Percentiles rank a stretch among this genome's conserved stretches.
phyloP scores from a whole-genome alignment of 495 filamentous ascomycete species.

The Chlorociboria aeruginascens region DNA sequence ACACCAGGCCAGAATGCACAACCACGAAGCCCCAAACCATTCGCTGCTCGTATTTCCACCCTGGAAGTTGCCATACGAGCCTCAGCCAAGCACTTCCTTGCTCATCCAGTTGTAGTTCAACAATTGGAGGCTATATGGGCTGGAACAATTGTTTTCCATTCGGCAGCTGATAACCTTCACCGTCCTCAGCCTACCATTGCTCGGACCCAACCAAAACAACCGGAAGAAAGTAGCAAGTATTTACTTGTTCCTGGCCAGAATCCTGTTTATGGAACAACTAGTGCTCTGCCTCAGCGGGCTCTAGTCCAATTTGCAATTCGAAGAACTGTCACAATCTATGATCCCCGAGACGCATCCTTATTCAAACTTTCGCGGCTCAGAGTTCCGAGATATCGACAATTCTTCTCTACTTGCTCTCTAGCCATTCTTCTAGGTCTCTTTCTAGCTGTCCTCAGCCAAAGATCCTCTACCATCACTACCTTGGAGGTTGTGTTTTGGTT shows the following conservation, averaged over 20 bases:
- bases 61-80: slow-evolving; percentile 86
- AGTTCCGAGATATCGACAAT: slow-evolving; percentile 80
- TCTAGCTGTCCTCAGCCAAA: slow-evolving; percentile 56
- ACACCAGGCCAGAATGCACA: slow-evolving; percentile 17
- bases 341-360: slow-evolving; percentile 75
- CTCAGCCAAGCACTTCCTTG: slow-evolving; percentile 76
- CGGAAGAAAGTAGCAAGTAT: slow-evolving; percentile 13
- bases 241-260: slow-evolving; percentile 4
- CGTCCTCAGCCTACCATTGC: slow-evolving; percentile 26
- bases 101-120: slow-evolving; percentile 81
- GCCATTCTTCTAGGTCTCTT: slow-evolving; percentile 74
- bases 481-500: slow-evolving; percentile 89
- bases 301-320: slow-evolving; percentile 26
- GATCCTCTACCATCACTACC: slow-evolving; percentile 63
- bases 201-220: slow-evolving; percentile 13
- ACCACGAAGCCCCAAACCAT: slow-evolving; percentile 19
- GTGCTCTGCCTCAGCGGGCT: slow-evolving; percentile 23
- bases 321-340: slow-evolving; percentile 75
- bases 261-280: slow-evolving; percentile 17
- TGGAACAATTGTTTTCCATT: slow-evolving; percentile 82
- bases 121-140: slow-evolving; percentile 95
- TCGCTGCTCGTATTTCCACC: slow-evolving; percentile 67
- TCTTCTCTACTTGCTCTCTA: slow-evolving; percentile 76
- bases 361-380: slow-evolving; percentile 84
- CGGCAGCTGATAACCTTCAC: slow-evolving; percentile 70